Base-by-base conservation (phyloP, 257 asterid species). In the Solanum gracilifrons region DNA sequence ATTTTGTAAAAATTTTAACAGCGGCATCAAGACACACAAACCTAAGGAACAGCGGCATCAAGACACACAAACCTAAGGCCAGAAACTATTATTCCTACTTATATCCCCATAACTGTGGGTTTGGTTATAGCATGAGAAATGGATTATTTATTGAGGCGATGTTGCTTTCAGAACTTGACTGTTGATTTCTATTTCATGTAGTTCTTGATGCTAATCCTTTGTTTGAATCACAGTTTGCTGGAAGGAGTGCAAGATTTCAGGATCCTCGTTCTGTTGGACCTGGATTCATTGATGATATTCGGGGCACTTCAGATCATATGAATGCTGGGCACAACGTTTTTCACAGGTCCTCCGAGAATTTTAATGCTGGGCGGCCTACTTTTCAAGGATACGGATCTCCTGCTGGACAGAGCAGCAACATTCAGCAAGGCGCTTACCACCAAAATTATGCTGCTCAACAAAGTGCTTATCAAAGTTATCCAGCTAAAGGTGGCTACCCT, bases 221-320 rank as follows among this genome's bases (percentile, higher is more conserved):
- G 27, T 72, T 31, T 66, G 60, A 72, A 85, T 85, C 69, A 18
- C 86, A 95, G 98, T 88, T 91, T 91, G 89, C 85, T 71, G 93
- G 91, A 89, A 48, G 88, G 21, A 91, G 95, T 88, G 27, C 77
- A 90, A 92, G 82, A 88, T 85, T 86, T 83, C 93, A 41, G 68
- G 94, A 92, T 83, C 92, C 91, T 62, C 92, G 89, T 85, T 58
- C 92, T 88, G 83, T 90, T 43, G 89, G 88, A 76, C 83, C 92
- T 86, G 94, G 89, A 39, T 87, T 9, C 82, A 29, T 72, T 58
- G 62, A 66, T 15, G 90, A 89, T 51, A 80, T 87, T 64, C 85
- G 84, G 85, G 92, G 90, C 48, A 12, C 91, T 35, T 32, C 92
- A 23, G 92, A 92, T 69, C 93, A 91, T 83, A 89, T 86, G 79